Base-by-base conservation (phyloP, 1,139 yeast species). In the Kodamaea alishanica region DNA sequence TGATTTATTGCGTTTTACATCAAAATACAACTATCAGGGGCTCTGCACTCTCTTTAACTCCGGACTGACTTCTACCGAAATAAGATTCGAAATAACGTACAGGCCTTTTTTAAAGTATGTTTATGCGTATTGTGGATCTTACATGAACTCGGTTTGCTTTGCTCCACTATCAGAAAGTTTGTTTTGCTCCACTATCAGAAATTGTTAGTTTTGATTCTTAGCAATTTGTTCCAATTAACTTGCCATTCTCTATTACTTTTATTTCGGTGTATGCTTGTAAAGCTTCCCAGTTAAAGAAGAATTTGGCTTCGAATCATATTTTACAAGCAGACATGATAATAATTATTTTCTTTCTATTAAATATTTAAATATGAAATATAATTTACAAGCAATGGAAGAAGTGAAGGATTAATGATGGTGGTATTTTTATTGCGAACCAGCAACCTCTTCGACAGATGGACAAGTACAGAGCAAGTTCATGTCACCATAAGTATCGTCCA, bases 401-500 rank as follows among this genome's bases (percentile, higher is more conserved):
- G 25, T 27, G 25, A 27, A 33, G 10, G 28, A 32, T 12, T 10
- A 24, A 11, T 10, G 24, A 5, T 48, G 32, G 30, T 11, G 30
- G 6, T 28, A 15, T 15, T 15, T 15, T 15, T 15, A 15, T 15
- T 15, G 20, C 20, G 20, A 15, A 15, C 50, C 66, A 24, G 76
- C 83, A 43, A 79, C 71, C 47, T 81, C 86, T 55, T 83, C 90
- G 28, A 84, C 92, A 8, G 83, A 72, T 32, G 92, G 92, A 67
- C 98, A 92, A 26, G 96, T 89, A 68, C 98, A 92, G 67, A 90
- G 73, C 65, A 92, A 74, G 67, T 92, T 84, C 75, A 84, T 70
- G 61, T 92, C 98, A 49, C 98, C 98, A 56, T 83, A 90, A 8
- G 95, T 83, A 58, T 92, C 98, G 60, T 92, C 95, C 46, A 92